These are phyloP conservation scores for Podospora didyma DNA, from an alignment of 495 filamentous ascomycete genomes.

Conservation along the genomic window DNA sequence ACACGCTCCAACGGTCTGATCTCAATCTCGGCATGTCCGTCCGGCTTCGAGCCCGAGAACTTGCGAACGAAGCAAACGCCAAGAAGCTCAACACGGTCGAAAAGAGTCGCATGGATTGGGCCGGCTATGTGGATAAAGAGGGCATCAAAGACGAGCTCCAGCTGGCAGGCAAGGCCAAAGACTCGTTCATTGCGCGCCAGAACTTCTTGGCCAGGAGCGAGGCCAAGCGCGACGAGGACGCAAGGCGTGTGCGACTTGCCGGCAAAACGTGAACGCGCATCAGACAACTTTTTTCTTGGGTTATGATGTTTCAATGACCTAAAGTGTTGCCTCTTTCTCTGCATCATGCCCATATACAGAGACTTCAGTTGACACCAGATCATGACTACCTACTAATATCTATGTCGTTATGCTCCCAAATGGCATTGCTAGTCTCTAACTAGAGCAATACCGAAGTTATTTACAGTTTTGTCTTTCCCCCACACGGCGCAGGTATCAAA, in stretches of 20 bases:
- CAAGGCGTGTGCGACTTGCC: conserved; percentile 57
- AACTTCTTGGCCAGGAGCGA: conserved; percentile 87
- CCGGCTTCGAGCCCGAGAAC: conserved; percentile 36
- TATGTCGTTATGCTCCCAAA: too few species aligned
- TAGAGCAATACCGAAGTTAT: too few species aligned
- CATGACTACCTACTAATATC: too few species aligned
- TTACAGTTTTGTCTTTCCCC: conserved; percentile 20
- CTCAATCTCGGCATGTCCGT: conserved; percentile 45
- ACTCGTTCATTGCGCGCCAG: conserved; percentile 76
- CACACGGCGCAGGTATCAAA: conserved; percentile 18
- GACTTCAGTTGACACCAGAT: too few species aligned
- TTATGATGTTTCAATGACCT: too few species aligned
- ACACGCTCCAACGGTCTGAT: conserved; percentile 40
- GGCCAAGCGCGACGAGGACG: conserved; percentile 70
- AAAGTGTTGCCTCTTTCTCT: too few species aligned
- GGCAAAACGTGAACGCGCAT: conserved; percentile 24
- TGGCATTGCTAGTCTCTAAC: too few species aligned
- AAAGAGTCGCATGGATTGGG: conserved; percentile 94
- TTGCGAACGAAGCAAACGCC: conserved; percentile 46
- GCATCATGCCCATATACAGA: too few species aligned
- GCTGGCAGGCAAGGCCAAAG: conserved; percentile 76
- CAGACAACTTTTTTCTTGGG: too few species aligned
- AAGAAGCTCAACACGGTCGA: conserved; percentile 94
- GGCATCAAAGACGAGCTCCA: conserved; percentile 90
- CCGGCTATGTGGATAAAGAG: conserved; percentile 84